Percentiles rank a stretch among this genome's conserved stretches.
phyloP scores from a whole-genome alignment of 805 yeast species.

The Wickerhamiella azyma region DNA sequence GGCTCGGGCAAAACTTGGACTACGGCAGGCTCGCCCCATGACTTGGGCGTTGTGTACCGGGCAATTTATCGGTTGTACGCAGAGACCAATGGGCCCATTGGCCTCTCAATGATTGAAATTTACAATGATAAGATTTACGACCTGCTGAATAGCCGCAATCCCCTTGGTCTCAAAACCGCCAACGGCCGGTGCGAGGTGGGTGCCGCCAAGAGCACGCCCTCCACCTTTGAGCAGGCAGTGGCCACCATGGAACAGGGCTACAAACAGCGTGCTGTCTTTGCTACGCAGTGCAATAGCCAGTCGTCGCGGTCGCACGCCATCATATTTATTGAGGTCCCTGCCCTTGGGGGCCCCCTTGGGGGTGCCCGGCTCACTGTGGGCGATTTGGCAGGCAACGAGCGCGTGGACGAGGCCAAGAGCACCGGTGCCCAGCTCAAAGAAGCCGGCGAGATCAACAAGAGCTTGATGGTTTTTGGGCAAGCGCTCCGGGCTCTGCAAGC shows the following conservation, averaged over 20 bases:
- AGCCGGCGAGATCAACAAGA: constrained; percentile 36
- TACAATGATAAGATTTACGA: constrained; percentile 35
- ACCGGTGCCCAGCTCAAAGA: constrained; percentile 34
- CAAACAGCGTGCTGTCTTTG: constrained; percentile 29
- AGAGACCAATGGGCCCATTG: background rate
- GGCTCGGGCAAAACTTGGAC: constrained; percentile 35
- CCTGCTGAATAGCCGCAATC: constrained; percentile 22
- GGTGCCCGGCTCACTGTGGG: constrained; percentile 30
- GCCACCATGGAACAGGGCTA: constrained; percentile 30
- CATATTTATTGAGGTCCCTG: constrained; percentile 31
- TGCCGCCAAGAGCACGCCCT: constrained; percentile 30
- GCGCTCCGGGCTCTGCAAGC: constrained; percentile 31
- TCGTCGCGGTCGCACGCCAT: constrained; percentile 45
- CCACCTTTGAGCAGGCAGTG: constrained; percentile 28
- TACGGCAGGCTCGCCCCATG: constrained; percentile 20
- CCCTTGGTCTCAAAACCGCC: constrained; percentile 7
- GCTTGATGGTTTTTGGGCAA: constrained; percentile 38
- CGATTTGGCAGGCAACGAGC: constrained; percentile 42
- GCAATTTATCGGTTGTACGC: constrained; percentile 25
- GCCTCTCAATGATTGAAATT: constrained; percentile 41
- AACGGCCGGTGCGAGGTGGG: constrained; percentile 29
- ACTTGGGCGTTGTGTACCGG: constrained; percentile 30
- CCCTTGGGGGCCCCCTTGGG: too few species aligned
- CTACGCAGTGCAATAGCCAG: constrained; percentile 32
- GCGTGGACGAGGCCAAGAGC: constrained; percentile 34